Base-by-base conservation (phyloP, 2,329 filamentous ascomycete genomes). In the Capronia coronata region DNA sequence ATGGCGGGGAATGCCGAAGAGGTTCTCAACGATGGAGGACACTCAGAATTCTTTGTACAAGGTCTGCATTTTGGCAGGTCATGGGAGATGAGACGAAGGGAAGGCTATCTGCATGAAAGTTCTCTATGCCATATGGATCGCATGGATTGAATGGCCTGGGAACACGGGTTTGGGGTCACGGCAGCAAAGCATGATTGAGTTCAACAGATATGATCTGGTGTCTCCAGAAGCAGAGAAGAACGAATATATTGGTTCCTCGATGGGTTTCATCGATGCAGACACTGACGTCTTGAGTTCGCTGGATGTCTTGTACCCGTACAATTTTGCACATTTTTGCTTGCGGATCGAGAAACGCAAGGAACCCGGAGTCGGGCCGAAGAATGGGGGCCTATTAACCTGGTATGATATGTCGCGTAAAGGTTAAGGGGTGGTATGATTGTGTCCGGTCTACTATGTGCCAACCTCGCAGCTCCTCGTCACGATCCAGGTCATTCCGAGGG, bases 51-150 rank as follows among this genome's bases (percentile, higher is more conserved):
- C 19, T 35, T 25, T 22, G 42, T 37, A 45, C 29, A 45, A 14
- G n/a, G 23, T 37, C 35, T 19, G 27, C 25, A 32, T 32, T 43
- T 30, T 43, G 25, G 41, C 34, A 32, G 10, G 39, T 16, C 39
- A 7, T 42, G 39, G 39, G 14, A 16, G 39, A 16, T 16, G n/a
- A 42, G 10, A 14, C 10, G 5, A 23, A 25, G 39, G 39, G 39
- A 23, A 25, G 39, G 39, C 19, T 22, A 16, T 23, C 9, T 42
- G 18, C n/a, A 27, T 22, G n/a, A 14, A 32, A 32, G 13, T 3
- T 32, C 29, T 3, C 3, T 32, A 6, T 32, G 40, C 41, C 21
- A 22, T 19, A 9, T 25, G 38, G n/a, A 25, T 41, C 19, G 38
- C 38, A 23, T 22, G 38, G 19, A 14, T 25, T 25, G 19, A 6